Conservation (phyloP, 2,329 filamentous ascomycete genomes). For the Knoxdaviesia capensis region DNA sequence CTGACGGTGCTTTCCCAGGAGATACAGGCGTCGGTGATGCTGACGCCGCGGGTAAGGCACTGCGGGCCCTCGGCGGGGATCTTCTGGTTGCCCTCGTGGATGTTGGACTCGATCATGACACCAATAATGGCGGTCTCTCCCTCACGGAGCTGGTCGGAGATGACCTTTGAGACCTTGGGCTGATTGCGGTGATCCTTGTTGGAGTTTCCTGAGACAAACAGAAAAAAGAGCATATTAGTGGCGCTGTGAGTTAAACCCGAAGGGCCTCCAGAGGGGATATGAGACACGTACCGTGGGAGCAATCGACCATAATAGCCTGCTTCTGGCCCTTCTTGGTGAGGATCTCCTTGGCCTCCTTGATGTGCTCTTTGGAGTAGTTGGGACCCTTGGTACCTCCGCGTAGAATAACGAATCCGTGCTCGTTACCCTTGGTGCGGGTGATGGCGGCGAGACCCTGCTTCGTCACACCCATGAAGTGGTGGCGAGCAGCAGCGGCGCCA, state of each 20-base stretch:
- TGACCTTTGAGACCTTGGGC: conserved; percentile 67
- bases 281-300: conserved; percentile 59
- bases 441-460: conserved; percentile 95
- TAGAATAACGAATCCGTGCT: conserved; percentile 93
- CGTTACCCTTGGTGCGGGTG: conserved; percentile 79
- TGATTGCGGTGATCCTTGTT: conserved; percentile 97
- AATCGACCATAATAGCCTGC: conserved; percentile 92
- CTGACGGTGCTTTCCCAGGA: conserved; percentile 71
- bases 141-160: conserved; percentile 70
- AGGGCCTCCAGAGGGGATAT: background rate
- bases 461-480: conserved; percentile 97
- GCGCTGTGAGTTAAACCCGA: background rate
- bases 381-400: conserved; percentile 80
- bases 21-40: conserved; percentile 93
- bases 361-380: conserved; percentile 78
- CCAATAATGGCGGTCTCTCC: conserved; percentile 81
- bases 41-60: conserved; percentile 70
- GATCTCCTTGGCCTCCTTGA: conserved; percentile 59
- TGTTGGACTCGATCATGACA: conserved; percentile 98
- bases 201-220: conserved; percentile 43
- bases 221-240: conserved; percentile 17
- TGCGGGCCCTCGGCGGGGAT: conserved; percentile 64
- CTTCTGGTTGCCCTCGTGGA: conserved; percentile 80
- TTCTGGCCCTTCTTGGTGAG: conserved; percentile 67
- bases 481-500: conserved; percentile 62